Base-by-base conservation (phyloP, 768 basidiomycete species). In the Lactarius indigo region DNA sequence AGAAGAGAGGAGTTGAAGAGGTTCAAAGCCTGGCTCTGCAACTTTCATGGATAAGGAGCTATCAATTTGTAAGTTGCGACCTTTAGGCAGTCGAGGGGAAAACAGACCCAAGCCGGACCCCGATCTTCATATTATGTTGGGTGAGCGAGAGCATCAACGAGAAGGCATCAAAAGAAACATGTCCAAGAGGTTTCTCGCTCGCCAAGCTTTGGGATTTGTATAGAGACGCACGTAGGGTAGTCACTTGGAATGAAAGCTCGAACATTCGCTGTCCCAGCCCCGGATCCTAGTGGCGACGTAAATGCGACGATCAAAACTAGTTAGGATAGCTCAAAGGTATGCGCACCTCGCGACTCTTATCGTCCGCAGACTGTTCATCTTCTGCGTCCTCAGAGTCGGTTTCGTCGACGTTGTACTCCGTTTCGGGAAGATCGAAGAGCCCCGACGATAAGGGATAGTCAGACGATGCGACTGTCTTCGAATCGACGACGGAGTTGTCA, bases 211-310 rank as follows among this genome's bases (percentile, higher is more conserved):
- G 79, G 3, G 89, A 87, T 71, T 90, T 93, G 70, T 85, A 93
- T 44, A 99, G 79, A 2, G 89, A 85, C 0, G 89, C 92, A 57
- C 90, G 83, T 15, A 99, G 81, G 59, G 85, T 84, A 61, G 94
- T 91, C 42, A 98, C 97, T 37, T 87, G 81, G 79, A 99, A 98
- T 64, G 89, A 81, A 66, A 98, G 79, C 75, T 97, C 91, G 68
- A 98, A 92, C 1, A 86, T 81, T 65, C 84, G 84, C 71, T 88
- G 91, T 50, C 76, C 81, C 39, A 83, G 67, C 57, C 80, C 80
- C 28, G 78, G 80, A 56, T 64, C 68, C 77, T 77, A 76, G 60
- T 64, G 41, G 20, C 8, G 42, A 41, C 52, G 30, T 41, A 26
- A 28, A 57, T 39, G 44, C 20, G 23, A 42, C 15, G 17, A 30